phyloP scores from a whole-genome alignment of 495 filamentous ascomycete species.

The Jackrogersella multiformis region DNA sequence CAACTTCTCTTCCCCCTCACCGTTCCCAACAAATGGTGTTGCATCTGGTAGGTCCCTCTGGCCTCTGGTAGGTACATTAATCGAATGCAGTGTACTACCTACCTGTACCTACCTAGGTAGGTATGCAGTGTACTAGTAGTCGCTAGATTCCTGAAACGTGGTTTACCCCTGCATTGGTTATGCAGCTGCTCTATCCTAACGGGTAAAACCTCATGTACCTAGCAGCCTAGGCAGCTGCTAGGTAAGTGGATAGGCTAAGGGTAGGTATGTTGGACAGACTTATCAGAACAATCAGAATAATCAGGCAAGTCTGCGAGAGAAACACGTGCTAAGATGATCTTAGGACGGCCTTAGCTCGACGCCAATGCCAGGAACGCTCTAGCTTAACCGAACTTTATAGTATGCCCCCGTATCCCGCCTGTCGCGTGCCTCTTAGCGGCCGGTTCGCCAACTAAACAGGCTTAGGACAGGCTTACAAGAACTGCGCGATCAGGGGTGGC shows the following conservation, averaged over 20 bases:
- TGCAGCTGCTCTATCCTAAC: conserved; percentile 34
- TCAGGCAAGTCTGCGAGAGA: not conserved
- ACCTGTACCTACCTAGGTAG: no score
- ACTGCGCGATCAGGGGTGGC: conserved; percentile 16
- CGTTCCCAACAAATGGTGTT: conserved; percentile 13
- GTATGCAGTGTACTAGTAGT: conserved; percentile 21
- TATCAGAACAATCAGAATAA: conserved; percentile 12
- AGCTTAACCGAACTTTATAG: not conserved
- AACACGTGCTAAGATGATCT: conserved; percentile 24
- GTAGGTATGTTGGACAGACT: not conserved
- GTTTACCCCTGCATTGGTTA: conserved; percentile 35
- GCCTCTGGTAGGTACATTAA: no score
- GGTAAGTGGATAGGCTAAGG: no score
- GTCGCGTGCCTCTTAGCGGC: conserved; percentile 28
- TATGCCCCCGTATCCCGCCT: conserved; percentile 14
- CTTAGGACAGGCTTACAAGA: conserved; percentile 10
- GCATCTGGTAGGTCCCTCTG: no score
- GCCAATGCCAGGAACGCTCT: conserved; percentile 17
- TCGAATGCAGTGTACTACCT: no score
- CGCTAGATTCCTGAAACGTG: conserved; percentile 36
- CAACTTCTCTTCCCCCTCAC: conserved; percentile 6
- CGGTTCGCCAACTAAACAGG: conserved; percentile 17
- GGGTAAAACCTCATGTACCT: conserved; percentile 29
- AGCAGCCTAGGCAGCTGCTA: no score
- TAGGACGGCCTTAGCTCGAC: conserved; percentile 21